Evolutionary conservation across 2,329 filamentous ascomycete species (phyloP).

Genomic region (Fusarium sublunatum): DNA sequence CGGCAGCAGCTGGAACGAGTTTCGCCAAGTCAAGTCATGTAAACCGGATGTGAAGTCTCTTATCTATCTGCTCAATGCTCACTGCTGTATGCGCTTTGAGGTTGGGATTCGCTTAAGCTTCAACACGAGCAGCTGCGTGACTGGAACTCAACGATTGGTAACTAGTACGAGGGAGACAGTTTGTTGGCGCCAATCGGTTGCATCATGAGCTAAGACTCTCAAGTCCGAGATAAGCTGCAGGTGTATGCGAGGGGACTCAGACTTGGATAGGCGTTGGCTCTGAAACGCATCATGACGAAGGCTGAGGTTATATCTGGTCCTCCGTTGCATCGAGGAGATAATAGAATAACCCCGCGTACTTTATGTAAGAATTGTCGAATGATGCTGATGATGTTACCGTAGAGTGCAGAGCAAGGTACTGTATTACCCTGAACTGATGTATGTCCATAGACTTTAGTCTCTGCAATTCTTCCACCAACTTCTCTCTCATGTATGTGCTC

Average conservation of each 20-base stretch:
- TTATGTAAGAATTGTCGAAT: background rate
- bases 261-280: constrained; percentile 24
- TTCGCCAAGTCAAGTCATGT: constrained; percentile 17
- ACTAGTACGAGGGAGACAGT: constrained; percentile 6
- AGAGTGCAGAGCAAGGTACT: background rate
- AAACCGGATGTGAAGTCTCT: constrained; percentile 27
- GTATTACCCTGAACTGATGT: constrained; percentile 12
- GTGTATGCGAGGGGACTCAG: constrained; percentile 23
- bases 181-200: constrained; percentile 6
- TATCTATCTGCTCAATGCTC: constrained; percentile 20
- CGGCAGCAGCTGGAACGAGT: constrained; percentile 32
- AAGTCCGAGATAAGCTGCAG: constrained; percentile 30
- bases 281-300: constrained; percentile 36
- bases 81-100: background rate
- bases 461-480: constrained; percentile 7
- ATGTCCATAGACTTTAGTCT: too few relatives aligned
- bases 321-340: constrained; percentile 11
- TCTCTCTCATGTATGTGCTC: constrained; percentile 1
- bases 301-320: constrained; percentile 9
- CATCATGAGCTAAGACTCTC: constrained; percentile 8
- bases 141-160: constrained; percentile 17
- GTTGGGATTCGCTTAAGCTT: background rate
- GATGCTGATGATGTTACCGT: background rate
- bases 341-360: too few relatives aligned
- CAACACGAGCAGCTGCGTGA: background rate